Evolutionary conservation across 805 yeast genomes (phyloP).

Genomic region (Jamesozyma gamospora): DNA sequence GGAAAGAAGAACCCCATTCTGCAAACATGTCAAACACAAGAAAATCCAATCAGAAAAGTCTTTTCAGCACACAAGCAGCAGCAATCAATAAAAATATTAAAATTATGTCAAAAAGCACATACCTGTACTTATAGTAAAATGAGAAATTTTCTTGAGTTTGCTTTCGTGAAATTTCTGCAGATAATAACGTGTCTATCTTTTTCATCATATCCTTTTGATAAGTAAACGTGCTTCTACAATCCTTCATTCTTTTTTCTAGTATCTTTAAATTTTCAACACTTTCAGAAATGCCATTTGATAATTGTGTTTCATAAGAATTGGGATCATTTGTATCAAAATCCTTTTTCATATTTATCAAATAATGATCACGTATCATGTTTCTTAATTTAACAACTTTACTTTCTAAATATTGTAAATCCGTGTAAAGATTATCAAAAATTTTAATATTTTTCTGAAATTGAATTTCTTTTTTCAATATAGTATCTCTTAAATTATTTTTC

Average conservation of each 20-base stretch:
- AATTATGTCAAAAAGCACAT: conserved; percentile 5
- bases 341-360: conserved; percentile 21
- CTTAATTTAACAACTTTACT: conserved; percentile 16
- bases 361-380: conserved; percentile 20
- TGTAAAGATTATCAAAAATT: conserved; percentile 18
- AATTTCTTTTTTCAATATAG: conserved; percentile 21
- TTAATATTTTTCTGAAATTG: conserved; percentile 22
- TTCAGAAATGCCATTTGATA: conserved; percentile 8
- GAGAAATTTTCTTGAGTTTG: conserved; percentile 3
- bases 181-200: conserved; percentile 20
- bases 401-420: conserved; percentile 24
- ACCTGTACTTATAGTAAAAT: conserved; percentile 4
- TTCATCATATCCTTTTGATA: conserved; percentile 21
- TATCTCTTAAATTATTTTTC: conserved; percentile 14
- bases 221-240: conserved; percentile 12
- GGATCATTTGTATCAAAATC: conserved; percentile 22
- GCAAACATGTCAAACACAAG: too few species aligned
- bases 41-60: too few species aligned
- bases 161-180: conserved; percentile 6
- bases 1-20: too few species aligned
- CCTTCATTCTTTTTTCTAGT: conserved; percentile 23
- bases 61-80: too few species aligned
- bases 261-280: conserved; percentile 19
- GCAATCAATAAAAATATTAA: conserved; percentile 1
- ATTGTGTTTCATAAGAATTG: conserved; percentile 18